Conservation (phyloP, 495 filamentous ascomycete species). For the Penicillium soppii region DNA sequence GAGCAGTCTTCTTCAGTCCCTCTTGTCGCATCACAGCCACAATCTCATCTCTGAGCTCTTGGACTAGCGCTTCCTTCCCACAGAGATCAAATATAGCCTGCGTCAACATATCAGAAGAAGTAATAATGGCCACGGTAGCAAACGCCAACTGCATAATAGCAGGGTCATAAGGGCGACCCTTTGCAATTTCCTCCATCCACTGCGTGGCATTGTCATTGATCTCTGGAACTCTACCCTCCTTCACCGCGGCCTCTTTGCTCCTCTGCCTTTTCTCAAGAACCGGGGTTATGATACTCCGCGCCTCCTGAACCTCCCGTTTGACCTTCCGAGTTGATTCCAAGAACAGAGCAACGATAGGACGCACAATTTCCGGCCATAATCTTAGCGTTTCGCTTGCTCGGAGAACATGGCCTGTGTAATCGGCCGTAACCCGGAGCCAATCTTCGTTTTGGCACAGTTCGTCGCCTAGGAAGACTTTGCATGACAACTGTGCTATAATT, state of each 20-base stretch:
- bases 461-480: constrained; percentile 51
- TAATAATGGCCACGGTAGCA: constrained; percentile 31
- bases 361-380: constrained; percentile 22
- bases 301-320: constrained; percentile 12
- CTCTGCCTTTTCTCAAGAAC: constrained; percentile 16
- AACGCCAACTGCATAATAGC: constrained; percentile 19
- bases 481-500: constrained; percentile 51
- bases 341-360: constrained; percentile 21
- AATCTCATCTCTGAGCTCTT: constrained; percentile 23
- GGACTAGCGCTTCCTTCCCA: constrained; percentile 10
- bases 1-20: constrained; percentile 37
- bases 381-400: constrained; percentile 14
- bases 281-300: constrained; percentile 20
- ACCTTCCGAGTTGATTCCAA: constrained; percentile 17
- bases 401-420: constrained; percentile 49
- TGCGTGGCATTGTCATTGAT: constrained; percentile 17
- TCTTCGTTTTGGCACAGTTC: constrained; percentile 48
- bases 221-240: not conserved
- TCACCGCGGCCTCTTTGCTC: constrained; percentile 10
- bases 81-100: constrained; percentile 27
- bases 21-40: constrained; percentile 12
- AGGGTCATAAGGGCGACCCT: constrained; percentile 14
- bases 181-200: constrained; percentile 25
- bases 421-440: constrained; percentile 50
- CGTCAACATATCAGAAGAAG: constrained; percentile 23